phyloP scores from a whole-genome alignment of 2,329 filamentous ascomycete genomes.

The Shiraia bambusicola region DNA sequence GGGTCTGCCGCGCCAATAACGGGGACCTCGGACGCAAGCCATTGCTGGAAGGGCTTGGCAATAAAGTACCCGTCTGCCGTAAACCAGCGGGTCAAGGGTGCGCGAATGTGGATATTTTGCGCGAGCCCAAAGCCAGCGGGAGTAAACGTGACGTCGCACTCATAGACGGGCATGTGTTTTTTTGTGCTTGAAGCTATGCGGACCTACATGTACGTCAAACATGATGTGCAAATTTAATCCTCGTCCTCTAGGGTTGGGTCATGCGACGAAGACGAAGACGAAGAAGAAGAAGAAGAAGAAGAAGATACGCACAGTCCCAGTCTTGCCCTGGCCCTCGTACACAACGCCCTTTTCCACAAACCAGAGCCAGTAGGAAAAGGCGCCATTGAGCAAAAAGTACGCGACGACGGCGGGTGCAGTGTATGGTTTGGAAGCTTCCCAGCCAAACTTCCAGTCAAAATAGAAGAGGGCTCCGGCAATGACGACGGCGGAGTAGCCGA shows the following conservation, averaged over 20 bases:
- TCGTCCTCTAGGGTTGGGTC: no score
- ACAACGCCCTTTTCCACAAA: conserved; percentile 78
- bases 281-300: no score
- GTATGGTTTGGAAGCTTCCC: conserved; percentile 79
- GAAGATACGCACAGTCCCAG: conserved; percentile 67
- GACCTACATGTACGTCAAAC: conserved; percentile 58
- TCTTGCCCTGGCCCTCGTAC: conserved; percentile 71
- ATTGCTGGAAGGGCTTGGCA: conserved; percentile 73
- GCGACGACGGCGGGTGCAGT: conserved; percentile 75
- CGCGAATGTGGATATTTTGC: conserved; percentile 57
- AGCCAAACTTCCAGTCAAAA: conserved; percentile 89
- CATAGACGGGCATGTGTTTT: conserved; percentile 81
- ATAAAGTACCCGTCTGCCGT: conserved; percentile 72
- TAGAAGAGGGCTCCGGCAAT: conserved; percentile 83
- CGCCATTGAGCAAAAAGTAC: conserved; percentile 77
- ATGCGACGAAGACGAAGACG: no score
- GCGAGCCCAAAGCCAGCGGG: conserved; percentile 35
- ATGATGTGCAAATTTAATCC: no score
- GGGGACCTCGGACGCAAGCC: conserved; percentile 69
- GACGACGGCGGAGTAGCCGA: conserved; percentile 80
- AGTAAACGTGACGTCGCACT: conserved; percentile 64
- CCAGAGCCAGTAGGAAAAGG: conserved; percentile 82
- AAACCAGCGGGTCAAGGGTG: conserved; percentile 75
- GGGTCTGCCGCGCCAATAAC: conserved; percentile 67
- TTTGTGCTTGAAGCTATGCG: conserved; percentile 70